Base-by-base conservation (phyloP, 495 filamentous ascomycete species). In the Annulohypoxylon moriforme region DNA sequence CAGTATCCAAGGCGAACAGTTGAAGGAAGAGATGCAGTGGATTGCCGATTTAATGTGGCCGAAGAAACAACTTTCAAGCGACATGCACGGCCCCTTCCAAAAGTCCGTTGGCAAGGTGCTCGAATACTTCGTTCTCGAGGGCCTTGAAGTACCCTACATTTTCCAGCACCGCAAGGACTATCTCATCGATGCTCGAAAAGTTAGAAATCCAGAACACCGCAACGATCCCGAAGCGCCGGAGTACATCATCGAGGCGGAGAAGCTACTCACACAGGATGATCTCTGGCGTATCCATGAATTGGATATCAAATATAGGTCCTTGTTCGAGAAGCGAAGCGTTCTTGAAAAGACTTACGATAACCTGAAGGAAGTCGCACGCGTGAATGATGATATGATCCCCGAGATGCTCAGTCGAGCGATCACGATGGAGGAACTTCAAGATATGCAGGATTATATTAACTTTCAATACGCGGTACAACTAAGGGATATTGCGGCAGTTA, bases 101-200 rank as follows among this genome's bases (percentile, higher is more conserved):
- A 90, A 91, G 69, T 91, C 96, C 1, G 90, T 98, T 53, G 89
- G 89, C 60, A 96, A 96, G 78, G 93, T 98, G n/a, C 84, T 99
- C 62, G 93, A 97, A 73, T 97, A 98, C 71, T 91, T 99, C 75
- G 91, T 95, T 42, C 88, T 93, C 6, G 94, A 98, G 68, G 92
- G 96, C 60, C 93, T 91, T 77, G 96, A 99, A 76, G 94, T 98
- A 3, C 95, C 96, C 0, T 99, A 96, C 76, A 94, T 99, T 69
- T 98, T 97, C 80, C 96, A 98, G 76, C 95, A 99, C 72, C 93
- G 96, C 38, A 94, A 97, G 78, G 96, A 99, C 77, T 98, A 98
- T 78, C 89, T 99, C 67, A 98, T 98, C 67, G 94, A 99, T 73
- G 90, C 94, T 50, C 90, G 89, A 63, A 94, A 93, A 79, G 87